phyloP scores from a whole-genome alignment of 176 grass and related monocot genomes.

The Bolboschoenus planiculmis region DNA sequence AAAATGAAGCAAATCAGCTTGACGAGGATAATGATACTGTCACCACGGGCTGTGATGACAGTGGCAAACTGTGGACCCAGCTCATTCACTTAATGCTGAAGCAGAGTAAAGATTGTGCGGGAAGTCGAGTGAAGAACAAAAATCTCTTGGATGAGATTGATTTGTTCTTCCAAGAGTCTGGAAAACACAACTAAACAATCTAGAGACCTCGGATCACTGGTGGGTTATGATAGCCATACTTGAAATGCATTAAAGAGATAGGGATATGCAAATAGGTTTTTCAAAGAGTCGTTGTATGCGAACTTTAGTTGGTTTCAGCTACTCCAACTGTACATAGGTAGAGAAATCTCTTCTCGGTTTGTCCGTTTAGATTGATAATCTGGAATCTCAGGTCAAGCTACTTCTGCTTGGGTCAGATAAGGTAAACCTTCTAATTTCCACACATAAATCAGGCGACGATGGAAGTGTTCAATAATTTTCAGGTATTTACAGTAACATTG shows the following conservation, averaged over 20 bases:
- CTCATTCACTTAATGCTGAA: conserved; percentile 52
- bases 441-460: too few relatives aligned
- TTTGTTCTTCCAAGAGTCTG: conserved; percentile 61
- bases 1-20: conserved; percentile 30
- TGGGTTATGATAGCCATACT: not conserved
- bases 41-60: conserved; percentile 20
- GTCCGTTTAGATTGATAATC: not conserved
- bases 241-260: not conserved
- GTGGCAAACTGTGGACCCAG: conserved; percentile 25
- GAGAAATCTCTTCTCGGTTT: not conserved
- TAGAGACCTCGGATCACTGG: not conserved
- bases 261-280: not conserved
- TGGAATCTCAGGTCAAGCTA: not conserved
- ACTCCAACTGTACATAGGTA: not conserved
- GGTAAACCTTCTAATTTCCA: not conserved
- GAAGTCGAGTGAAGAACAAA: conserved; percentile 34
- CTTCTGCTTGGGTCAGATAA: not conserved
- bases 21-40: conserved; percentile 13
- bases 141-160: conserved; percentile 58
- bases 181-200: conserved; percentile 21
- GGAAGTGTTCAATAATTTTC: not conserved
- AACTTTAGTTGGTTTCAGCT: not conserved
- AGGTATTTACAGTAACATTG: not conserved
- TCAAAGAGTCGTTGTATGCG: not conserved
- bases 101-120: conserved; percentile 5